These are phyloP conservation scores for Lepiota brunneoincarnata DNA, from an alignment of 768 basidiomycete genomes.

Conservation along the genomic window DNA sequence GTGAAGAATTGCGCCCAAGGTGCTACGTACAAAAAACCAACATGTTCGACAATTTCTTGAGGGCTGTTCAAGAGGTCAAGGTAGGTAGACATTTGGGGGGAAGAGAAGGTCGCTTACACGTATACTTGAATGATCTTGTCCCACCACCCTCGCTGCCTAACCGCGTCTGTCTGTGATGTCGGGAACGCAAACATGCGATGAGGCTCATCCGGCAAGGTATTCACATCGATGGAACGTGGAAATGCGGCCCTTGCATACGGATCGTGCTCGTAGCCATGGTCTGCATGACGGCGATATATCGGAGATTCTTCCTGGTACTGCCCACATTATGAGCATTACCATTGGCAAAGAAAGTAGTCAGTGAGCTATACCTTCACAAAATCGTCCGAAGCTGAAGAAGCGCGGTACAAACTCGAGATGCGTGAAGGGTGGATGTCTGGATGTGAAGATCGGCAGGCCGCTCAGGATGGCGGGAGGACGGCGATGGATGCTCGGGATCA, in stretches of 20 bases:
- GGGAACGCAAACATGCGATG: slow-evolving; percentile 31
- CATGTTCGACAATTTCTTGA: slow-evolving; percentile 21
- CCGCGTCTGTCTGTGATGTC: slow-evolving; percentile 30
- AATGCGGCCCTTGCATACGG: not conserved
- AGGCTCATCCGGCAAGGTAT: slow-evolving; percentile 3
- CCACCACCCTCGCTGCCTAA: slow-evolving; percentile 43
- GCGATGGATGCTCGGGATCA: slow-evolving; percentile 21
- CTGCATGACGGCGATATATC: slow-evolving; percentile 3
- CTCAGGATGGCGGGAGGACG: slow-evolving; percentile 20
- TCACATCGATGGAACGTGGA: slow-evolving; percentile 8
- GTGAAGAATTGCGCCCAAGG: not conserved
- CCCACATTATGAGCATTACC: slow-evolving; percentile 4
- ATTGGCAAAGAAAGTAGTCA: not conserved
- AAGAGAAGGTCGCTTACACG: slow-evolving; percentile 26
- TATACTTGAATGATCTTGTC: slow-evolving; percentile 33
- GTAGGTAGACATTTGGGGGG: slow-evolving; percentile 2
- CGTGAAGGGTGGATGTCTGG: slow-evolving; percentile 12
- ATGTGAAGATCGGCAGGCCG: slow-evolving; percentile 20
- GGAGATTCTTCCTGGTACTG: slow-evolving; percentile 12
- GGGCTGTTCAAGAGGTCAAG: slow-evolving; percentile 10
- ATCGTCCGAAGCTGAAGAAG: slow-evolving; percentile 5
- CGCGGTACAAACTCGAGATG: slow-evolving; percentile 5
- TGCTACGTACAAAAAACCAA: slow-evolving; percentile 26
- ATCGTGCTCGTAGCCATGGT: slow-evolving; percentile 3
- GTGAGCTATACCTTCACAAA: slow-evolving; percentile 10